A percentile compares a stretch with the other conserved stretches of the same genome.
These are phyloP conservation scores for Nymphaea thermarum DNA, from an alignment of 164 flowering plant genomes.

Conservation along the genomic window DNA sequence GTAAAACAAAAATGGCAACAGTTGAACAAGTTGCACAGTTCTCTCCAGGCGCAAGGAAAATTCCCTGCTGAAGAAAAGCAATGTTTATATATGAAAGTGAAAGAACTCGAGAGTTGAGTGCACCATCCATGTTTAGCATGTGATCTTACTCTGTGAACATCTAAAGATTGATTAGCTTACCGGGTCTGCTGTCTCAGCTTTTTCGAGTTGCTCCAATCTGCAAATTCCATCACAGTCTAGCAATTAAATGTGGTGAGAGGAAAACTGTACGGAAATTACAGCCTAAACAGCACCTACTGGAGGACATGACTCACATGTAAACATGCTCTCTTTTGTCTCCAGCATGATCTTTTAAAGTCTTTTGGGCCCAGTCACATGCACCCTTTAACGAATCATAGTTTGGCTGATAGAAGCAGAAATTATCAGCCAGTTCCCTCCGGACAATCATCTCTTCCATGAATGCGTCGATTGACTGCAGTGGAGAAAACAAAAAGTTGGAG, in stretches of 20 bases:
- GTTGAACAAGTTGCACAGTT: not conserved
- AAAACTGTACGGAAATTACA: not conserved
- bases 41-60: not conserved
- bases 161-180: conserved; percentile 30
- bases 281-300: not conserved
- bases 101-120: not conserved
- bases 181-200: conserved; percentile 81
- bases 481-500: too few relatives aligned
- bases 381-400: conserved; percentile 77
- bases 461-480: conserved; percentile 65
- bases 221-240: conserved; percentile 7
- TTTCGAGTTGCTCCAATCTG: conserved; percentile 89
- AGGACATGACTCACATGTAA: conserved; percentile 50
- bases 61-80: not conserved
- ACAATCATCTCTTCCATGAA: conserved; percentile 91
- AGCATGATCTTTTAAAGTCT: conserved; percentile 75
- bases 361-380: conserved; percentile 97
- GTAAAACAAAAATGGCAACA: not conserved
- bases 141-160: not conserved
- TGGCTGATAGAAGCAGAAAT: conserved; percentile 87
- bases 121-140: not conserved
- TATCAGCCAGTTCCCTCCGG: conserved; percentile 92
- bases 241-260: conserved; percentile 1
- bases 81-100: not conserved
- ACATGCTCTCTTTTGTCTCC: conserved; percentile 76